Evolutionary conservation across 345 rosid species (phyloP), one percentile per base, ranked within the genome.

Genomic region (Linum tenue): DNA sequence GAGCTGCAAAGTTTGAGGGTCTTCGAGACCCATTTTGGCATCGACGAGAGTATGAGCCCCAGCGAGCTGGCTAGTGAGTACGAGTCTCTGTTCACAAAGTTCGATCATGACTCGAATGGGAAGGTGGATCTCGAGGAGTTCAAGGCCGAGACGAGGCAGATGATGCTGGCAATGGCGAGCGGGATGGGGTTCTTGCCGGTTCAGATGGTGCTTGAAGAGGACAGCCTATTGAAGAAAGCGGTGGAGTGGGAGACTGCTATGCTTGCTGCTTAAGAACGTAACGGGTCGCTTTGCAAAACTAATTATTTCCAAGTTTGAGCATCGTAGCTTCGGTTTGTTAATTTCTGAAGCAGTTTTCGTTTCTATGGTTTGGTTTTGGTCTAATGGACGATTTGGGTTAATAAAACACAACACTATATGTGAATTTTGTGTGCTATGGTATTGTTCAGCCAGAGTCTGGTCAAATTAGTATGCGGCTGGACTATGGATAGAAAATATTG

Each of bases 121-220:
- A 43, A 55, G 2, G 72, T 73, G 31, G 83, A 81, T 69, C 55
- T 76, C 55, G 76, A 80, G 43, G 85, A 83, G 83, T 79, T 77
- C 66, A 77, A 64, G 80, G 62, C 67, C 6, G 83, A 82, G 79
- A 82, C 74, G 3, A 75, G 73, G 74, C 57, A 63, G 37, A 80
- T 80, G 76, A 67, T 78, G 85, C 70, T 79, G 11, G 83, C 83
- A 14, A 76, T 82, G 80, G 83, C 85, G 7, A 70, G 51, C 15
- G 88, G 80, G 14, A 43, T 84, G 44, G 82, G 85, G 8, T 80
- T 80, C 74, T 66, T 79, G 76, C 79, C 90, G 1, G 64, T 78
- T 39, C 81, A 78, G 56, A 84, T 81, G 86, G 76, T 69, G 41
- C 73, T 78, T 7, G 86, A 84, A 71, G 75, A 80, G 60, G 84